These are phyloP conservation scores for Clarkia xantiana DNA, from an alignment of 345 rosid species.

Conservation along the genomic window DNA sequence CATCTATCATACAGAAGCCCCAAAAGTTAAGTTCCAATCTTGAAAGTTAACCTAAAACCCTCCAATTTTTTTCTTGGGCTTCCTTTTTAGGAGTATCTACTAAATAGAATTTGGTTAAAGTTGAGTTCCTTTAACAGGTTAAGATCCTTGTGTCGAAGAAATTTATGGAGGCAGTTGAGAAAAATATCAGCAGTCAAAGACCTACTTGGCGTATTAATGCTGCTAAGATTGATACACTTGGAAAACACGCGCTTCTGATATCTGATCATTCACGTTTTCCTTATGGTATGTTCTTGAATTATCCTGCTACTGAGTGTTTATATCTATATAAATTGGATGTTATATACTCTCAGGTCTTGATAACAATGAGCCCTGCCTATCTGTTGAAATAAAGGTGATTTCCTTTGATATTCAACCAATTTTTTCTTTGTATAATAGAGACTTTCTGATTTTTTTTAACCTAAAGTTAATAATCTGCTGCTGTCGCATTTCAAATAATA, in stretches of 20 bases:
- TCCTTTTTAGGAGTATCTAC: too few relatives aligned
- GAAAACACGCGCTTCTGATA: conserved; percentile 48
- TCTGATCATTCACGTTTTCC: conserved; percentile 73
- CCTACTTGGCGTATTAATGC: conserved; percentile 65
- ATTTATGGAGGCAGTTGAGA: conserved; percentile 52
- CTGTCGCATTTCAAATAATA: conserved; percentile 17
- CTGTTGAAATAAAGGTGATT: conserved; percentile 66
- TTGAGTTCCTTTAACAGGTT: conserved; percentile 24
- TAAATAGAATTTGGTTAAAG: too few relatives aligned
- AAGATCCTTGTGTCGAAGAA: conserved; percentile 35
- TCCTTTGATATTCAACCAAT: background rate
- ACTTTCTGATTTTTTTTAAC: background rate
- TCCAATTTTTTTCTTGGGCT: too few relatives aligned
- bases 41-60: too few relatives aligned
- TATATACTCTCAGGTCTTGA: conserved; percentile 28
- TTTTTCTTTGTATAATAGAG: background rate
- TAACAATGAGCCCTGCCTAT: conserved; percentile 32
- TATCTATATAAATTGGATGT: background rate
- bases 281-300: conserved; percentile 17
- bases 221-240: conserved; percentile 36
- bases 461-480: conserved; percentile 3
- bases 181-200: conserved; percentile 41
- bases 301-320: background rate
- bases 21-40: too few relatives aligned
- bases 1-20: too few relatives aligned